Conservation (phyloP, 2,329 filamentous ascomycete genomes). For the Lasiodiplodia citricola region DNA sequence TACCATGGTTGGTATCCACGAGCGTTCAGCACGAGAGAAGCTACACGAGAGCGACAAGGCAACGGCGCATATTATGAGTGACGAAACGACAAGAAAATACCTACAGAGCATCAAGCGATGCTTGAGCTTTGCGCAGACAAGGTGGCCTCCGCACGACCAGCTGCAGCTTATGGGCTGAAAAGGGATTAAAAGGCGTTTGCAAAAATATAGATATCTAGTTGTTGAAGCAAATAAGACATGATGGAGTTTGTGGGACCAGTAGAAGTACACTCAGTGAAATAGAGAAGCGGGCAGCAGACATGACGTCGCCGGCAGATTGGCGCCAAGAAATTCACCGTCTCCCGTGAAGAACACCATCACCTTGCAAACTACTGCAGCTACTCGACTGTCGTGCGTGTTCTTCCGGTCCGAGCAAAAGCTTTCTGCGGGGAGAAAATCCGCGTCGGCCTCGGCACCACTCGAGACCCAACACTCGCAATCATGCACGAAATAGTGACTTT, state of each 20-base stretch:
- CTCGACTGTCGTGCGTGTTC: neutral
- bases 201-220: neutral
- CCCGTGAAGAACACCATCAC: conserved; percentile 6
- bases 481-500: conserved; percentile 97
- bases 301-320: neutral
- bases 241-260: neutral
- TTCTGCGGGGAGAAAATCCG: neutral
- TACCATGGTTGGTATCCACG: conserved; percentile 99
- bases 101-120: conserved; percentile 97
- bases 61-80: conserved; percentile 94
- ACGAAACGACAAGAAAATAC: conserved; percentile 94
- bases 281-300: neutral
- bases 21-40: conserved; percentile 93
- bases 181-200: neutral
- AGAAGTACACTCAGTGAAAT: too few relatives aligned
- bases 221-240: neutral
- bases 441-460: neutral
- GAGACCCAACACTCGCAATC: neutral
- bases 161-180: conserved; percentile 88
- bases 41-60: conserved; percentile 77
- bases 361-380: neutral
- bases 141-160: conserved; percentile 93
- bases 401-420: too few relatives aligned
- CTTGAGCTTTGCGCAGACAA: conserved; percentile 92
- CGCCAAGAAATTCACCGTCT: conserved; percentile 6